These are phyloP conservation scores for Suillus sp. DNA, from an alignment of 768 basidiomycete species.

Conservation along the genomic window DNA sequence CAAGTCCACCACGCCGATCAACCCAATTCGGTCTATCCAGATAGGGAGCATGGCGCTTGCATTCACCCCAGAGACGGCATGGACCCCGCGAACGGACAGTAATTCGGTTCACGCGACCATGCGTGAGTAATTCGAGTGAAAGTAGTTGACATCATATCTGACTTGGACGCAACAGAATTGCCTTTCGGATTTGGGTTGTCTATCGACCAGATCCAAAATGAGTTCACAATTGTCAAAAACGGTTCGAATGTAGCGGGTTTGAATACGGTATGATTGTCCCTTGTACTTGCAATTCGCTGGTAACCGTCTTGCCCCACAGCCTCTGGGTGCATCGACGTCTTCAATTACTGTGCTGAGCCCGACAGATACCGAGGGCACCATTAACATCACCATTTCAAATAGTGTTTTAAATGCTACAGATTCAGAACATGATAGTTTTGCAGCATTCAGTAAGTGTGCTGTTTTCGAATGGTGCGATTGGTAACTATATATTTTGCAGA, in stretches of 20 bases:
- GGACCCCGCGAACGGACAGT: slow-evolving; percentile 59
- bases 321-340: slow-evolving; percentile 64
- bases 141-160: background rate
- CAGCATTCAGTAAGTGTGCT: slow-evolving; percentile 54
- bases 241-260: slow-evolving; percentile 56
- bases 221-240: slow-evolving; percentile 61
- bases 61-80: slow-evolving; percentile 56
- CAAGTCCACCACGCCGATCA: slow-evolving; percentile 48
- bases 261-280: slow-evolving; percentile 47
- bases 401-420: slow-evolving; percentile 54
- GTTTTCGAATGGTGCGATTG: background rate
- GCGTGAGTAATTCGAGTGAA: slow-evolving; percentile 37
- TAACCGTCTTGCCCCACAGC: slow-evolving; percentile 39
- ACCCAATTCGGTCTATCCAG: slow-evolving; percentile 63
- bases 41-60: slow-evolving; percentile 61
- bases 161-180: slow-evolving; percentile 44
- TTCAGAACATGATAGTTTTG: slow-evolving; percentile 51
- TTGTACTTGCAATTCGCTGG: background rate
- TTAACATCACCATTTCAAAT: slow-evolving; percentile 62
- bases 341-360: slow-evolving; percentile 52
- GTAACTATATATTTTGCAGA: slow-evolving; percentile 38
- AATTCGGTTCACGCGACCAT: slow-evolving; percentile 61
- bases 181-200: slow-evolving; percentile 70
- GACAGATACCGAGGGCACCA: slow-evolving; percentile 59
- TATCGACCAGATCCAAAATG: slow-evolving; percentile 64